Conservation (phyloP, 164 flowering plant genomes). For the Aristolochia californica region DNA sequence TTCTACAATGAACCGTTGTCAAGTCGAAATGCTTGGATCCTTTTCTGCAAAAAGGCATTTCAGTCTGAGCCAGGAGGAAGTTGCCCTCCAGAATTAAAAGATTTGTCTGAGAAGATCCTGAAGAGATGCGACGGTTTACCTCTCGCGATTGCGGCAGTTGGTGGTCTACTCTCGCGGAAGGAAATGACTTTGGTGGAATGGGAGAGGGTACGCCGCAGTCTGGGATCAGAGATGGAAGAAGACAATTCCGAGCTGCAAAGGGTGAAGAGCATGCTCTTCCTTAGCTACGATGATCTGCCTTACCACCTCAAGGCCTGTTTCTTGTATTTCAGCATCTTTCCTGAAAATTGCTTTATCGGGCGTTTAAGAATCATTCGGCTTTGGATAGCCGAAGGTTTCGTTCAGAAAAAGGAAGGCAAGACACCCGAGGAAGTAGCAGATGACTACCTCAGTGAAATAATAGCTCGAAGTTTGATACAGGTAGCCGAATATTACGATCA, state of each 20-base stretch:
- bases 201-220: constrained; percentile 7
- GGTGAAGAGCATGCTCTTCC: not conserved
- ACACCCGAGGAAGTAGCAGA: constrained; percentile 2
- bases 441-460: constrained; percentile 2
- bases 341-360: not conserved
- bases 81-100: constrained; percentile 10
- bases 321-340: constrained; percentile 5
- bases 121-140: constrained; percentile 17
- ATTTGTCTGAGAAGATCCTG: constrained; percentile 4
- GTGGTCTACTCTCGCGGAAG: constrained; percentile 15
- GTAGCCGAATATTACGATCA: constrained; percentile 12
- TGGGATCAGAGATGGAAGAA: constrained; percentile 9
- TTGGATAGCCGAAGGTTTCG: constrained; percentile 6
- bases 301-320: not conserved
- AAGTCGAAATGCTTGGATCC: constrained; percentile 20
- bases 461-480: constrained; percentile 2
- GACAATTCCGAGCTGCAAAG: not conserved
- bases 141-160: constrained; percentile 15
- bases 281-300: constrained; percentile 4
- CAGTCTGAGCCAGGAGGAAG: not conserved
- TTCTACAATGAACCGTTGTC: constrained; percentile 5
- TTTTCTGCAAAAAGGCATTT: constrained; percentile 21
- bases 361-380: not conserved
- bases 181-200: constrained; percentile 7
- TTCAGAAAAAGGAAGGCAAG: not conserved